Conservation (phyloP, 768 basidiomycete genomes). For the Termitomyces eurrhizus region DNA sequence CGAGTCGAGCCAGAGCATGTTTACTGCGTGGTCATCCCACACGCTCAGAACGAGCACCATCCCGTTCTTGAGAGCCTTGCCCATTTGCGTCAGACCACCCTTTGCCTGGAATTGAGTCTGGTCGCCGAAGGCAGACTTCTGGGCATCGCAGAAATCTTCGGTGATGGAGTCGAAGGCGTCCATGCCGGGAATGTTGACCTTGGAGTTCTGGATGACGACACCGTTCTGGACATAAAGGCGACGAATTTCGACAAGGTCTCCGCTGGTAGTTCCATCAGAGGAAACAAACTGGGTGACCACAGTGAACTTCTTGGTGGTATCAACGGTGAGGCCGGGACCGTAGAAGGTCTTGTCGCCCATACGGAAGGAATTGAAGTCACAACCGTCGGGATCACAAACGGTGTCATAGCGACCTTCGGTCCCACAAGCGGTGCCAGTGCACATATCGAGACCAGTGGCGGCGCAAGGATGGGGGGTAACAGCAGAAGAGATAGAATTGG, state of each 20-base stretch:
- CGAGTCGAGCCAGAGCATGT: slow-evolving; percentile 25
- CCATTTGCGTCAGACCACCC: slow-evolving; percentile 39
- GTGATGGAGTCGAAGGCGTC: slow-evolving; percentile 13
- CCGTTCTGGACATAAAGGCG: slow-evolving; percentile 2
- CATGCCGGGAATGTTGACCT: slow-evolving; percentile 41
- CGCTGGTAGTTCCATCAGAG: slow-evolving; percentile 38
- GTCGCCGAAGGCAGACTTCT: slow-evolving; percentile 43
- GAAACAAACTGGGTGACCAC: slow-evolving; percentile 59
- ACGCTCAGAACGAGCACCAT: slow-evolving; percentile 39
- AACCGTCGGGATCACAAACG: too few species aligned
- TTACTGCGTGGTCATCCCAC: slow-evolving; percentile 39
- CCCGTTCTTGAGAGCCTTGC: slow-evolving; percentile 31
- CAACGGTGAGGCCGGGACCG: slow-evolving; percentile 31
- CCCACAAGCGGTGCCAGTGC: slow-evolving; percentile 37
- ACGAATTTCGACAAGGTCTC: slow-evolving; percentile 46
- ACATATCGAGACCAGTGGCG: slow-evolving; percentile 33
- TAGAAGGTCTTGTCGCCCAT: too few species aligned
- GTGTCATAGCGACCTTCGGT: slow-evolving; percentile 21
- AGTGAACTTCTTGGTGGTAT: slow-evolving; percentile 48
- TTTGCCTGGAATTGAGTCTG: slow-evolving; percentile 35
- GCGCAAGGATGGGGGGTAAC: slow-evolving; percentile 50
- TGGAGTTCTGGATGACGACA: not conserved
- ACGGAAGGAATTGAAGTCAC: too few species aligned
- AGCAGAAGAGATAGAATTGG: slow-evolving; percentile 47
- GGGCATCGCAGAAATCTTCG: slow-evolving; percentile 17